A percentile compares a stretch with the other conserved stretches of the same genome.
phyloP scores from a whole-genome alignment of 208 protist genomes.

The Trypanosoma mega region DNA sequence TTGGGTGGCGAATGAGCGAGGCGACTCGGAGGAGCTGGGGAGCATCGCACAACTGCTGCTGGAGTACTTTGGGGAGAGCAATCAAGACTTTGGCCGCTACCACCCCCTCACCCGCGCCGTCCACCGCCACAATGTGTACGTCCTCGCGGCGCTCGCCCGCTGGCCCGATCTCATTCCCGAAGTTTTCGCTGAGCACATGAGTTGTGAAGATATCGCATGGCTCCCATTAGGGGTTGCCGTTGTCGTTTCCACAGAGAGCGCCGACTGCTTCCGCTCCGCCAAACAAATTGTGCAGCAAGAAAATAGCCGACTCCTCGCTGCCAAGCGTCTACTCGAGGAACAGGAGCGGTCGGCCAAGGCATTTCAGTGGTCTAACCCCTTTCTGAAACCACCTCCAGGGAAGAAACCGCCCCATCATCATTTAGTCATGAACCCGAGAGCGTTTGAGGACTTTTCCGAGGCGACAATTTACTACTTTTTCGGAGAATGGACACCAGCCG shows the following conservation, averaged over 20 bases:
- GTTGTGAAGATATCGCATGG: conserved; percentile 28
- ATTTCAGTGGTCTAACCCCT: conserved; percentile 49
- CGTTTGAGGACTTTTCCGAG: conserved; percentile 46
- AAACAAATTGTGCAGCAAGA: conserved; percentile 20
- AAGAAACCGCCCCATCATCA: conserved; percentile 32
- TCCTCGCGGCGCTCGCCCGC: conserved; percentile 31
- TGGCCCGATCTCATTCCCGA: conserved; percentile 40
- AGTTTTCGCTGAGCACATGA: conserved; percentile 45
- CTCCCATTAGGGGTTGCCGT: conserved; percentile 39
- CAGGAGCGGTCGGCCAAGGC: not conserved
- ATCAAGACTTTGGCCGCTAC: conserved; percentile 37
- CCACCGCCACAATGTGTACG: conserved; percentile 28
- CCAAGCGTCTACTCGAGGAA: conserved; percentile 21
- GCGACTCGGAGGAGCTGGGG: conserved; percentile 20
- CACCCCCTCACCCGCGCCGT: conserved; percentile 69
- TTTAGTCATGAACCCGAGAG: conserved; percentile 60
- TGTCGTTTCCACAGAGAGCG: conserved; percentile 32
- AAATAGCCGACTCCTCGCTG: conserved; percentile 31
- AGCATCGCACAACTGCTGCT: conserved; percentile 20
- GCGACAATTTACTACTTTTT: conserved; percentile 35
- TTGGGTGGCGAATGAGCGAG: conserved; percentile 24
- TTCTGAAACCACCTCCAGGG: conserved; percentile 27
- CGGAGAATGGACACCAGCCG: conserved; percentile 21
- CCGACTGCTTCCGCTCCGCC: conserved; percentile 34
- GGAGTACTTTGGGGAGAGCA: conserved; percentile 21